phyloP scores from a whole-genome alignment of 192 early-diverging fungal species.

The Coemansia sp. region DNA sequence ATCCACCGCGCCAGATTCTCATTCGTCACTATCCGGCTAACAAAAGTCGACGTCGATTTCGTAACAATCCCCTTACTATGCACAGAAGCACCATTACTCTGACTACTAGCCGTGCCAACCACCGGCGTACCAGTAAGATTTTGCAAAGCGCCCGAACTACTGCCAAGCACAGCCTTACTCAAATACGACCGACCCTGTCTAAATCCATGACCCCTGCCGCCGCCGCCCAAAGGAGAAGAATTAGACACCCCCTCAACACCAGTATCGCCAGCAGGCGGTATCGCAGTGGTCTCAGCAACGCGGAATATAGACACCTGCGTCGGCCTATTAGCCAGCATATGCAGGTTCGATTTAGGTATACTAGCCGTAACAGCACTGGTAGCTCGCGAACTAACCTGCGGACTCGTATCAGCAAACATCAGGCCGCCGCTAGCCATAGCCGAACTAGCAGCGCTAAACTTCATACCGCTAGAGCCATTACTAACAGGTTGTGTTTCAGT shows the following conservation, averaged over 20 bases:
- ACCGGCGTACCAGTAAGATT: neutral
- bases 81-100: conserved; percentile 13
- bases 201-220: conserved; percentile 25
- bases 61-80: conserved; percentile 70
- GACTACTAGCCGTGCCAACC: neutral
- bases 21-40: conserved; percentile 69
- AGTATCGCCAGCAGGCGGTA: neutral
- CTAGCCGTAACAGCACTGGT: neutral
- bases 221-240: conserved; percentile 1
- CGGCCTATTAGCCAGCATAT: conserved; percentile 33
- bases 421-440: conserved; percentile 37
- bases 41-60: conserved; percentile 75
- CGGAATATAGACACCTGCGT: conserved; percentile 35
- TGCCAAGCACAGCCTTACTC: neutral
- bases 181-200: conserved; percentile 24
- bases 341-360: neutral
- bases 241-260: conserved; percentile 8
- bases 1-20: conserved; percentile 64
- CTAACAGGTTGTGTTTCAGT: conserved; percentile 1
- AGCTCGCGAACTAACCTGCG: neutral
- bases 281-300: neutral
- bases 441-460: conserved; percentile 32
- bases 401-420: conserved; percentile 26
- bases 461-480: neutral
- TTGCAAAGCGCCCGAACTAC: neutral